phyloP scores from a whole-genome alignment of 2,329 filamentous ascomycete species.

The Aspergillus awamori region DNA sequence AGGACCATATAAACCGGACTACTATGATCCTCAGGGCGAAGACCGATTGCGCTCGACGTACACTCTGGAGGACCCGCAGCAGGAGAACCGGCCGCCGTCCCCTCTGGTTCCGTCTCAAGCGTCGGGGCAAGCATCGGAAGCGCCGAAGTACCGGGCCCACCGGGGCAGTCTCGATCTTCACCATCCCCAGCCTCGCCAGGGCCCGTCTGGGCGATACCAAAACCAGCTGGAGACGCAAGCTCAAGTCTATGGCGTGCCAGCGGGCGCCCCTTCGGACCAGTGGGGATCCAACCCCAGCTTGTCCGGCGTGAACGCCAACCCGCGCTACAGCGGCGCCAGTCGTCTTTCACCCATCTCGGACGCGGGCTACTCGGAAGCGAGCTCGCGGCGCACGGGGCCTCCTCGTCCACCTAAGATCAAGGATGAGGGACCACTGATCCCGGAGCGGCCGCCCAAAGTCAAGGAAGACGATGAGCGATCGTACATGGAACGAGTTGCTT shows the following conservation, averaged over 20 bases:
- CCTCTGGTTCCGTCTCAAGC: conserved; percentile 64
- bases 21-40: conserved; percentile 50
- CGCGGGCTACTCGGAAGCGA: conserved; percentile 48
- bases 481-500: conserved; percentile 46
- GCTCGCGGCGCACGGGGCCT: conserved; percentile 44
- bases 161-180: conserved; percentile 66
- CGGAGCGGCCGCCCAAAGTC: conserved; percentile 50
- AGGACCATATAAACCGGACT: conserved; percentile 57
- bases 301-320: conserved; percentile 35
- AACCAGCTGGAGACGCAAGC: conserved; percentile 64
- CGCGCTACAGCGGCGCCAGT: conserved; percentile 41
- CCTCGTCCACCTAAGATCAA: conserved; percentile 57
- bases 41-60: conserved; percentile 49
- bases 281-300: conserved; percentile 51
- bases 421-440: conserved; percentile 63
- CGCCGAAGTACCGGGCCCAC: conserved; percentile 67
- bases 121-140: conserved; percentile 54
- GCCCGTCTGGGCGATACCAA: conserved; percentile 64
- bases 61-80: conserved; percentile 43
- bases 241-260: conserved; percentile 50
- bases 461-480: conserved; percentile 39
- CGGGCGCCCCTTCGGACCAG: conserved; percentile 40
- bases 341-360: conserved; percentile 53
- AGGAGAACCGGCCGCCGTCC: conserved; percentile 58
- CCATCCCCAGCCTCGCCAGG: conserved; percentile 66